These are phyloP conservation scores for Chytridium lagenaria DNA, from an alignment of 371 early-diverging fungal species.

Conservation along the genomic window DNA sequence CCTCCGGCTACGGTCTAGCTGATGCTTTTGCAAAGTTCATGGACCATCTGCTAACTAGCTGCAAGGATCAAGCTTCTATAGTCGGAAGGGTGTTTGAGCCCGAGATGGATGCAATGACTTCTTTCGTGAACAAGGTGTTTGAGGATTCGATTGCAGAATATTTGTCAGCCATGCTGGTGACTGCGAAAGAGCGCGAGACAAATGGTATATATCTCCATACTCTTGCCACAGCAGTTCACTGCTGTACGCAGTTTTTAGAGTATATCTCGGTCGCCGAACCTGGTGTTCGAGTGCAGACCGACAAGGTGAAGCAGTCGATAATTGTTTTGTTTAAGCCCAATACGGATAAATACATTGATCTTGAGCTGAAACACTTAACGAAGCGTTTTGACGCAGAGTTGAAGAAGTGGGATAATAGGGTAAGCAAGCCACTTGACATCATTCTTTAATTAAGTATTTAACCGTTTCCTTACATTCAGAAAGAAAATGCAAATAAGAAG, in stretches of 20 bases:
- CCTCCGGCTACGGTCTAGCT: slow-evolving; percentile 53
- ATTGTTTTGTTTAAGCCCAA: slow-evolving; percentile 45
- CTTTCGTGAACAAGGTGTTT: slow-evolving; percentile 71
- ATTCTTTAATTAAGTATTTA: neutral
- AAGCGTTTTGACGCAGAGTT: slow-evolving; percentile 47
- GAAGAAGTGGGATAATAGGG: slow-evolving; percentile 55
- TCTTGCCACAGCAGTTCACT: slow-evolving; percentile 55
- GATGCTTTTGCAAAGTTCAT: slow-evolving; percentile 63
- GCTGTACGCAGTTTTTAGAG: slow-evolving; percentile 56
- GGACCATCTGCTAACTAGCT: slow-evolving; percentile 54
- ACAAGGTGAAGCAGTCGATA: slow-evolving; percentile 39
- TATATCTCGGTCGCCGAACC: slow-evolving; percentile 43
- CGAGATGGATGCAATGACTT: slow-evolving; percentile 64
- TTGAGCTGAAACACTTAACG: slow-evolving; percentile 51
- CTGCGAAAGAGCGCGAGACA: slow-evolving; percentile 50
- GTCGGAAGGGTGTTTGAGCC: slow-evolving; percentile 73
- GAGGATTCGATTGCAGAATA: slow-evolving; percentile 78
- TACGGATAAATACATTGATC: slow-evolving; percentile 49
- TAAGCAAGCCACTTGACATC: too few species aligned
- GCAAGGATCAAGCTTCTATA: slow-evolving; percentile 66
- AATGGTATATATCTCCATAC: slow-evolving; percentile 55
- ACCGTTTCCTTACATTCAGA: neutral
- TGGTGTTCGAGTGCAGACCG: slow-evolving; percentile 44
- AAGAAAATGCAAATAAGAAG: slow-evolving; percentile 10
- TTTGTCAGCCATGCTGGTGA: slow-evolving; percentile 54